Evolutionary conservation across 2,329 filamentous ascomycete species (phyloP).

Genomic region (Cladosporium sp.): DNA sequence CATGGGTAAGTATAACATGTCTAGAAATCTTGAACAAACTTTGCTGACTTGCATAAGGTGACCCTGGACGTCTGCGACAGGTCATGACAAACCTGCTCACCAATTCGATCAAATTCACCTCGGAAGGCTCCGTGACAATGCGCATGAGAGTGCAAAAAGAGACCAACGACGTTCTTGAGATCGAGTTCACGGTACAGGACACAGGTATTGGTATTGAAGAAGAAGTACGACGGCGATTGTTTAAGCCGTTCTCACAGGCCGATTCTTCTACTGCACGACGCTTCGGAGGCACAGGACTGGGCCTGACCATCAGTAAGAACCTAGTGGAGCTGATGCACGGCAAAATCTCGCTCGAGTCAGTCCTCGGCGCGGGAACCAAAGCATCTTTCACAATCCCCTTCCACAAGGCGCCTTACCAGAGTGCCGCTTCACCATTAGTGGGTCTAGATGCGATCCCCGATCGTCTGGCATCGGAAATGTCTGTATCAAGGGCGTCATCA

Average conservation of each 20-base stretch:
- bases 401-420: constrained; percentile 60
- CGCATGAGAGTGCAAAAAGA: constrained; percentile 61
- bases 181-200: constrained; percentile 71
- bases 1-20: constrained; percentile 51
- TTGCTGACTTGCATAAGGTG: constrained; percentile 31
- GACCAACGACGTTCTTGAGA: constrained; percentile 59
- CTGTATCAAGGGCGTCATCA: constrained; percentile 63
- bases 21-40: background rate
- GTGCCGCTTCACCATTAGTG: constrained; percentile 45
- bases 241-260: constrained; percentile 77
- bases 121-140: constrained; percentile 64
- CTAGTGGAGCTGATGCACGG: constrained; percentile 76
- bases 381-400: constrained; percentile 75
- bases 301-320: constrained; percentile 77
- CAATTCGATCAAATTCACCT: constrained; percentile 73
- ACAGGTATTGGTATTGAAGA: constrained; percentile 80
- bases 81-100: constrained; percentile 77
- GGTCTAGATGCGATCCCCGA: constrained; percentile 64
- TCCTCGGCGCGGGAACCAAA: constrained; percentile 64
- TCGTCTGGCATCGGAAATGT: constrained; percentile 55
- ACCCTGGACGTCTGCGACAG: constrained; percentile 77
- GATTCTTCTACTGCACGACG: constrained; percentile 73
- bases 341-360: constrained; percentile 66
- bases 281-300: constrained; percentile 76
- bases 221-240: constrained; percentile 67